Evolutionary conservation across 805 yeast genomes (phyloP), one percentile per base, ranked within the genome.

Genomic region (Yarrowia porcina): DNA sequence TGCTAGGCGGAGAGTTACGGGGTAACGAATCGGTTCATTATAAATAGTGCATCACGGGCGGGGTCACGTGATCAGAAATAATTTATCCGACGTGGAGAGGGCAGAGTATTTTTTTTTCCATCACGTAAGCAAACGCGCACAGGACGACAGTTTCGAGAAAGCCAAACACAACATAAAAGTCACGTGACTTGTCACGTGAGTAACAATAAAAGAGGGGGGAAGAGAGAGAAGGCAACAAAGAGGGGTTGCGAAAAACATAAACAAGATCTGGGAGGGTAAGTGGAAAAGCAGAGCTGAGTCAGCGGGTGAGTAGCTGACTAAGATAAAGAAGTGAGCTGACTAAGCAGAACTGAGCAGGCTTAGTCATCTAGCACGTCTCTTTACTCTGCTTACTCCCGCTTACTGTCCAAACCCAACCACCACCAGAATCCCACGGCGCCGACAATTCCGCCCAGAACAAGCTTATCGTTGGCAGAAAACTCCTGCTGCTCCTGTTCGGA

Each of bases 371-470:
- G 13, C 25, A 20, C 11, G 25, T 23, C 33, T n/a, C 4, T 3
- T 28, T 9, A 15, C 18, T 6, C 15, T 54, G 63, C 61, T 36
- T 65, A 44, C 65, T 66, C 64, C 57, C 65, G 65, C 35, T 64
- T 41, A 9, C 30, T 36, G 15, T 61, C 25, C 15, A 63, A 18
- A 74, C 74, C 71, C 18, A 73, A 56, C 10, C 67, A 65, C 76
- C 77, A 74, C 77, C 79, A 75, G 9, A 70, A 74, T 0, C 71
- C 71, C 10, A 76, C 70, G 11, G 67, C 72, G 4, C 69, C 76
- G 1, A 69, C 69, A 36, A 76, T 65, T 1, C 70, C 71, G 10
- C 69, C 65, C 25, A 76, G 66, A 59, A 74, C 66, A 15, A 69
- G 54, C 69, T 72, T 74, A 64, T 76, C 79, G 20, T 63, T 41